These are phyloP conservation scores for Citrullus mucosospermus DNA, from an alignment of 306 rosid species.

Conservation along the genomic window DNA sequence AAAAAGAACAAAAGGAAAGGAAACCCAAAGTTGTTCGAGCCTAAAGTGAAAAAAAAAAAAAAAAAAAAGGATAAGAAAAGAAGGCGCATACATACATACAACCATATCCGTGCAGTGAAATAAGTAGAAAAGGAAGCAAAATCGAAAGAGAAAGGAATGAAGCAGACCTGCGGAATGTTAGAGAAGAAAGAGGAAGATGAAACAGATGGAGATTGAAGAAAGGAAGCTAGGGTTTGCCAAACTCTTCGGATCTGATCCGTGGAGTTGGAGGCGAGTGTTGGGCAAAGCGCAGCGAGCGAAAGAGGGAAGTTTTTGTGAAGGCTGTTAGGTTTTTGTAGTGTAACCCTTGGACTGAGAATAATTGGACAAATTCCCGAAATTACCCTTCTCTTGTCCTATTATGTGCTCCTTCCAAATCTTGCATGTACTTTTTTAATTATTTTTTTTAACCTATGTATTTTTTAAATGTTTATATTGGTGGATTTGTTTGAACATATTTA, in stretches of 20 bases:
- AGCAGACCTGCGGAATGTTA: not conserved
- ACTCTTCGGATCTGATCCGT: slow-evolving; percentile 99
- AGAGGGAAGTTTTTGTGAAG: not conserved
- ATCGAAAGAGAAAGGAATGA: not conserved
- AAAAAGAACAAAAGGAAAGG: not conserved
- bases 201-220: not conserved
- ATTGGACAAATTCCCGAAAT: not conserved
- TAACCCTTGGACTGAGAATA: slow-evolving; percentile 12
- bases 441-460: not conserved
- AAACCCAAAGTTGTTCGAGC: not conserved
- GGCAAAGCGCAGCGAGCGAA: slow-evolving; percentile 2
- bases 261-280: slow-evolving; percentile 58
- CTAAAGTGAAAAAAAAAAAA: no score
- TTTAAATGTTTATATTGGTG: no score
- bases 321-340: slow-evolving; percentile 18
- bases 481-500: no score
- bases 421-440: no score
- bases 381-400: not conserved
- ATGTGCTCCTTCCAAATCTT: not conserved
- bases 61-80: not conserved
- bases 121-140: not conserved
- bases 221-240: slow-evolving; percentile 42
- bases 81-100: not conserved
- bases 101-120: not conserved
- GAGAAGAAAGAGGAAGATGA: not conserved